phyloP scores from a whole-genome alignment of 1,284 basidiomycete species.

The Malassezia psittaci region DNA sequence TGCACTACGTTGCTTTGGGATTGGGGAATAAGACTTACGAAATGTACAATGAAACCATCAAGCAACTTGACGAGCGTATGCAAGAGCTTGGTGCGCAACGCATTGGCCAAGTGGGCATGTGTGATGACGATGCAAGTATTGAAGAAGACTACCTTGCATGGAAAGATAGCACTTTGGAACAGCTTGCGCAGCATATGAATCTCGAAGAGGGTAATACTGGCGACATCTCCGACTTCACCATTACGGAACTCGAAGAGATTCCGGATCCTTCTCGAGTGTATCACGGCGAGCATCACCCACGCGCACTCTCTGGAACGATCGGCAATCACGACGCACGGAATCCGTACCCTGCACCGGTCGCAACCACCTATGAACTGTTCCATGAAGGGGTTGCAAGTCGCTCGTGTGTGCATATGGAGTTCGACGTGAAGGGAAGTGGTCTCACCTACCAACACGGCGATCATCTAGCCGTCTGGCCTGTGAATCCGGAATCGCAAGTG shows the following conservation, averaged over 20 bases:
- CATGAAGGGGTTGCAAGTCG: slow-evolving; percentile 58
- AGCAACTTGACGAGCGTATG: slow-evolving; percentile 66
- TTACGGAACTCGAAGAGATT: slow-evolving; percentile 61
- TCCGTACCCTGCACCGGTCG: slow-evolving; percentile 78
- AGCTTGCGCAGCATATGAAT: slow-evolving; percentile 66
- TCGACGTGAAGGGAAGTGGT: slow-evolving; percentile 85
- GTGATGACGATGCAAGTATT: slow-evolving; percentile 98
- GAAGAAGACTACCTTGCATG: slow-evolving; percentile 99
- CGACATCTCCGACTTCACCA: slow-evolving; percentile 86
- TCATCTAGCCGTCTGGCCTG: slow-evolving; percentile 93
- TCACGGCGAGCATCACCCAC: slow-evolving; percentile 52
- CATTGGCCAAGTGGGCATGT: slow-evolving; percentile 84
- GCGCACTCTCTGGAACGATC: slow-evolving; percentile 67
- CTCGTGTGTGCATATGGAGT: slow-evolving; percentile 90
- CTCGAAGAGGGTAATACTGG: slow-evolving; percentile 94
- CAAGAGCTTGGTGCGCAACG: slow-evolving; percentile 70
- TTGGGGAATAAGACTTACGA: slow-evolving; percentile 76
- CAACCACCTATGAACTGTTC: slow-evolving; percentile 73
- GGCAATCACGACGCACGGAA: slow-evolving; percentile 95
- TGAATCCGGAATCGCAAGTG: slow-evolving; percentile 83
- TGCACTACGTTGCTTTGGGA: slow-evolving; percentile 91
- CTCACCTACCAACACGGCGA: slow-evolving; percentile 98
- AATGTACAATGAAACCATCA: slow-evolving; percentile 78
- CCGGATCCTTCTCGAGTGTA: slow-evolving; percentile 31
- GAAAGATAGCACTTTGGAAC: slow-evolving; percentile 95